Conservation (phyloP, 2,329 filamentous ascomycete genomes). For the Exserohilum rostratum region DNA sequence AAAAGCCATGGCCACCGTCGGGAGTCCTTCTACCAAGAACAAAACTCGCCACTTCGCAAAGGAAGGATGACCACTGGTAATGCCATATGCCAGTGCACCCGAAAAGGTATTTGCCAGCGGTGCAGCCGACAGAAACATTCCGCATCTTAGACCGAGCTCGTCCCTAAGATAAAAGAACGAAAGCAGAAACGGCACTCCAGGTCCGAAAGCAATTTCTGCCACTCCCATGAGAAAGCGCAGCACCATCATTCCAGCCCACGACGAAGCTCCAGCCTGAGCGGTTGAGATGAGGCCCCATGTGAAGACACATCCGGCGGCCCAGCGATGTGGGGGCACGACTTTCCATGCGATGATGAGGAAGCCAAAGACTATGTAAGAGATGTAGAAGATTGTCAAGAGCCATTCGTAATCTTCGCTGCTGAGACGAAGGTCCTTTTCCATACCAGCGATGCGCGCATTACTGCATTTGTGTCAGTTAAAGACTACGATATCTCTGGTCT, state of each 20-base stretch:
- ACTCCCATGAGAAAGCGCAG: slow-evolving; percentile 46
- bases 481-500: neutral
- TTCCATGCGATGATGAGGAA: slow-evolving; percentile 49
- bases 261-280: slow-evolving; percentile 38
- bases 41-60: slow-evolving; percentile 68
- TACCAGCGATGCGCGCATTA: slow-evolving; percentile 51
- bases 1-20: slow-evolving; percentile 50
- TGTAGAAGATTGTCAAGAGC: slow-evolving; percentile 49
- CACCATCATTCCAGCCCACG: slow-evolving; percentile 44
- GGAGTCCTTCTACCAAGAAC: slow-evolving; percentile 56
- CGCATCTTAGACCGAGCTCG: slow-evolving; percentile 62
- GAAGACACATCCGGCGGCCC: slow-evolving; percentile 45
- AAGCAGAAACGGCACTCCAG: slow-evolving; percentile 57
- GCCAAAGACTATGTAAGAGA: slow-evolving; percentile 47
- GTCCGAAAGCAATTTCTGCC: slow-evolving; percentile 53
- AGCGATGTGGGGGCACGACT: slow-evolving; percentile 44
- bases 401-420: slow-evolving; percentile 38
- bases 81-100: slow-evolving; percentile 61
- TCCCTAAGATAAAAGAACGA: slow-evolving; percentile 66
- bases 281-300: slow-evolving; percentile 45
- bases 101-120: slow-evolving; percentile 82
- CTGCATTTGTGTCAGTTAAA: slow-evolving; percentile 15
- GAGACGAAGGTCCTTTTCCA: slow-evolving; percentile 43
- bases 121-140: slow-evolving; percentile 60
- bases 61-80: slow-evolving; percentile 62